Evolutionary conservation across 1,284 basidiomycete species (phyloP), one percentile per base, ranked within the genome.

Genomic region (Ceratobasidium sp.): DNA sequence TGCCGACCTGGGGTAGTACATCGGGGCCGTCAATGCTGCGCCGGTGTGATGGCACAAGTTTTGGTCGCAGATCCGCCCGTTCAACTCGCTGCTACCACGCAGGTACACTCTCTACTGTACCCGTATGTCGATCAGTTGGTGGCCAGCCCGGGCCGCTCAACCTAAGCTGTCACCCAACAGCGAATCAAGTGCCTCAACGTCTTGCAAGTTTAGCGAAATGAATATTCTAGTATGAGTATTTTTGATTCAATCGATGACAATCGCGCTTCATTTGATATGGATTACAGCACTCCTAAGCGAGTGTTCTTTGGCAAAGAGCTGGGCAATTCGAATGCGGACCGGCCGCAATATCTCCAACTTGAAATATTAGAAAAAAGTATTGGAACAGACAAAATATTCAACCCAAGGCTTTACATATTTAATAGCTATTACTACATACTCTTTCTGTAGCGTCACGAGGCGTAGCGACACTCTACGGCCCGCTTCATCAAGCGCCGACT

Each of bases 401-500:
- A n/a, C n/a, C n/a, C n/a, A n/a, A n/a, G n/a, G n/a, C n/a, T n/a
- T n/a, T n/a, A n/a, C n/a, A n/a, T n/a, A n/a, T n/a, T n/a, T n/a
- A n/a, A n/a, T n/a, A n/a, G n/a, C n/a, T n/a, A n/a, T n/a, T n/a
- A n/a, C n/a, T n/a, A n/a, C n/a, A n/a, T n/a, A n/a, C n/a, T n/a
- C n/a, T n/a, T n/a, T n/a, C n/a, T n/a, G n/a, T n/a, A n/a, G n/a
- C n/a, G n/a, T n/a, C n/a, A n/a, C n/a, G 43, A 46, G 19, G 19
- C 19, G 43, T 46, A 46, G 19, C 19, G 43, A 46, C 8, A 46
- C 43, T 9, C n/a, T 11, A 24, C 59, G 59, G 31, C 34, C 34
- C 59, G 59, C 37, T 16, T 11, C 22, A 14, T 54, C 37, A 56
- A 56, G 51, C 65, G 65, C 51, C 29, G 31, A 27, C 13, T 46